Percentiles rank a stretch among this genome's conserved stretches.
phyloP scores from a whole-genome alignment of 257 asterid species.

The Fraxinus anomala region DNA sequence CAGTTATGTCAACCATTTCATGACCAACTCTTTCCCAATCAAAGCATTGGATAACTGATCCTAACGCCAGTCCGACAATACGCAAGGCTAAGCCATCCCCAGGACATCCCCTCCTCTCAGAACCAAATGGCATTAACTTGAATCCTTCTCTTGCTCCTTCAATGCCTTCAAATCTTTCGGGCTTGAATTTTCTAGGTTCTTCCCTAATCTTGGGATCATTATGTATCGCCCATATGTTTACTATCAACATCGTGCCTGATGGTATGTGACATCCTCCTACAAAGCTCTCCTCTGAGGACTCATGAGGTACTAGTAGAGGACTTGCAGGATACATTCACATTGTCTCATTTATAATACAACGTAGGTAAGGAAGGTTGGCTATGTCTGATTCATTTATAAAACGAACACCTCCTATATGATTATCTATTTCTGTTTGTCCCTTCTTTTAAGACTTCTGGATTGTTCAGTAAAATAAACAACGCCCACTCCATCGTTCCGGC shows the following conservation, averaged over 20 bases:
- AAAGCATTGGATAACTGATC: conserved; percentile 51
- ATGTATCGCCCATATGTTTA: conserved; percentile 73
- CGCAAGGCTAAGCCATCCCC: conserved; percentile 46
- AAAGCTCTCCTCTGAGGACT: conserved; percentile 49
- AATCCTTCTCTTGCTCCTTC: conserved; percentile 57
- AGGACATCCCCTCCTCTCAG: conserved; percentile 65
- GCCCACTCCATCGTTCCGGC: too few species aligned
- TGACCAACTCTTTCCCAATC: conserved; percentile 55
- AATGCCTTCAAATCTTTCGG: conserved; percentile 68
- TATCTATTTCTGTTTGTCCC: conserved; percentile 44
- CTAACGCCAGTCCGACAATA: conserved; percentile 47
- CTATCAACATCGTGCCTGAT: conserved; percentile 56
- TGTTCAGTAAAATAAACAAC: conserved; percentile 22
- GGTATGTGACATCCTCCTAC: conserved; percentile 71
- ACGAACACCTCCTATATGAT: conserved; percentile 24
- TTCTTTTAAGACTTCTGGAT: conserved; percentile 37
- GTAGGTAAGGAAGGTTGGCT: conserved; percentile 39
- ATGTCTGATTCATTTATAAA: conserved; percentile 43
- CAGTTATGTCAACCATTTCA: conserved; percentile 47
- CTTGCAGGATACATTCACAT: conserved; percentile 70
- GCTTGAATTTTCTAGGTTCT: conserved; percentile 66
- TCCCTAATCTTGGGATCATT: conserved; percentile 64
- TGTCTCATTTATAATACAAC: conserved; percentile 44
- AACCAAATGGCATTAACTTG: conserved; percentile 46
- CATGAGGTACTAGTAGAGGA: conserved; percentile 70